These are phyloP conservation scores for Coffea humblotiana DNA, from an alignment of 305 asterid genomes.

Conservation along the genomic window DNA sequence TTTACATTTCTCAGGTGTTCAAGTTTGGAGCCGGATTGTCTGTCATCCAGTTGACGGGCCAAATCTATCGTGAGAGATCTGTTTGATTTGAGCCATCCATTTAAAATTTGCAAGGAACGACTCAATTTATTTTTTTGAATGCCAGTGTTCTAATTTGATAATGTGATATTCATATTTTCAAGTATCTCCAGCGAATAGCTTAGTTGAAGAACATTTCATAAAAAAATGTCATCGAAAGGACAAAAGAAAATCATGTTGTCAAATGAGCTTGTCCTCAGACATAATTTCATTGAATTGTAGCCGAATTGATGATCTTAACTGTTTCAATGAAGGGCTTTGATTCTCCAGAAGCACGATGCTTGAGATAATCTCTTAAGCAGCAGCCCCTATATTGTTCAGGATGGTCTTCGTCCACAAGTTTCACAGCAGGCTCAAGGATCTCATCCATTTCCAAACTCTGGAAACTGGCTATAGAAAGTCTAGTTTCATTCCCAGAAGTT, in stretches of 20 bases:
- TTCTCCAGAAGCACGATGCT: constrained; percentile 9
- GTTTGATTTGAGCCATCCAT: too few relatives aligned
- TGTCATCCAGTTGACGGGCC: too few relatives aligned
- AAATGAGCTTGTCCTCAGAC: background rate
- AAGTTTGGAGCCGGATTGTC: too few relatives aligned
- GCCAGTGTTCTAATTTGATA: too few relatives aligned
- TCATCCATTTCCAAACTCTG: constrained; percentile 12
- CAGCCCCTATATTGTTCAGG: constrained; percentile 12
- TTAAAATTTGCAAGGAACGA: too few relatives aligned
- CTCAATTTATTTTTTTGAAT: too few relatives aligned
- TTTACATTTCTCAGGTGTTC: too few relatives aligned
- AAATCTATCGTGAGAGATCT: too few relatives aligned
- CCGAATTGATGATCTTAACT: background rate
- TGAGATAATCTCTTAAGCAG: constrained; percentile 12
- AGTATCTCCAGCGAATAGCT: too few relatives aligned
- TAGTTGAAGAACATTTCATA: too few relatives aligned
- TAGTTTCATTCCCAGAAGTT: background rate
- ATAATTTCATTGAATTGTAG: background rate
- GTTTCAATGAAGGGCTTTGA: constrained; percentile 15
- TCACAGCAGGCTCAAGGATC: constrained; percentile 15
- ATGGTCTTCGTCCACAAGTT: constrained; percentile 14
- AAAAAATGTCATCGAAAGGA: background rate
- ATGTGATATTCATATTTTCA: too few relatives aligned
- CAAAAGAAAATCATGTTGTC: background rate
- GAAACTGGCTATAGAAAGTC: constrained; percentile 8